Conservation (phyloP, 352 stramenopile genomes). For the Phytophthora lateralis region DNA sequence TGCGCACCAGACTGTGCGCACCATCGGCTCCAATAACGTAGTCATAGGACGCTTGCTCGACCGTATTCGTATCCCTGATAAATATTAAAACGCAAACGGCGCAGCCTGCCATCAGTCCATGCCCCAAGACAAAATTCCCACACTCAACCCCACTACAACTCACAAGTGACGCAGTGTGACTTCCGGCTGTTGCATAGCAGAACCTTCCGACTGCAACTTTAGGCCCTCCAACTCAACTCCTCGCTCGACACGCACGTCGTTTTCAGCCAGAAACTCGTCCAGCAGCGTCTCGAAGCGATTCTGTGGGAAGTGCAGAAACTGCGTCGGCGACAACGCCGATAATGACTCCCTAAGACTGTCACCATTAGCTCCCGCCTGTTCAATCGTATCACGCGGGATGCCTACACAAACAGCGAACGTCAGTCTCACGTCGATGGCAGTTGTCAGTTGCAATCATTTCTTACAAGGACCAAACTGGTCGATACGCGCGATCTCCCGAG, state of each 20-base stretch:
- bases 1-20: constrained; percentile 83
- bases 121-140: background rate
- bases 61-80: constrained; percentile 42
- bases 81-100: background rate
- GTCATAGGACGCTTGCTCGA: constrained; percentile 60
- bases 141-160: constrained; percentile 5
- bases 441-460: background rate
- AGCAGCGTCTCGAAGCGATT: constrained; percentile 82
- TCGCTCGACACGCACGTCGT: constrained; percentile 57
- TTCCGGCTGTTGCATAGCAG: constrained; percentile 10
- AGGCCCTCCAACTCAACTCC: constrained; percentile 62
- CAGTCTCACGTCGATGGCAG: constrained; percentile 8
- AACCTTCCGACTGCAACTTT: constrained; percentile 16
- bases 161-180: constrained; percentile 62
- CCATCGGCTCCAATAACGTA: constrained; percentile 93
- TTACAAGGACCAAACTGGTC: constrained; percentile 80
- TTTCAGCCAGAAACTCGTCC: constrained; percentile 53
- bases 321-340: constrained; percentile 63
- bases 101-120: constrained; percentile 5
- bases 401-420: constrained; percentile 31
- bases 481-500: constrained; percentile 72
- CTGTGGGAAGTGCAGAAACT: constrained; percentile 88
- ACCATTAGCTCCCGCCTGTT: constrained; percentile 21
- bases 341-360: constrained; percentile 47
- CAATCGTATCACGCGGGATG: constrained; percentile 45